Percentiles rank a stretch among this genome's conserved stretches.
Evolutionary conservation across 2,329 filamentous ascomycete species (phyloP).

Genomic region (Colletotrichum spaethianum): DNA sequence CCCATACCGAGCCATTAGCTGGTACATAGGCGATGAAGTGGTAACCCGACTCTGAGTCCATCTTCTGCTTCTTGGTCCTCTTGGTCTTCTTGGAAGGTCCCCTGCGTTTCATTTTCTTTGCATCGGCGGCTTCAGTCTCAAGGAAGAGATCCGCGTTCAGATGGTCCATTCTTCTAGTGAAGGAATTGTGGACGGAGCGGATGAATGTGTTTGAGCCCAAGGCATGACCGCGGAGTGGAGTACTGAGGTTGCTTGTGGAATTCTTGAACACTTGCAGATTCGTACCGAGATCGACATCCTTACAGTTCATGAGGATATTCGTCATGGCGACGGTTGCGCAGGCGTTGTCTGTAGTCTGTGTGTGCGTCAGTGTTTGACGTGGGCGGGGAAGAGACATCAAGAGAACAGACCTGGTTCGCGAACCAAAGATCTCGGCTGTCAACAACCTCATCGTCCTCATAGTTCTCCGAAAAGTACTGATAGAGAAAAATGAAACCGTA

Average conservation of each 20-base stretch:
- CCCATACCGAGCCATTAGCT: slow-evolving; percentile 82
- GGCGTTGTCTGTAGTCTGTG: slow-evolving; percentile 82
- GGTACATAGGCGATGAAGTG: slow-evolving; percentile 95
- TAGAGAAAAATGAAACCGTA: slow-evolving; percentile 93
- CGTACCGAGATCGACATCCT: slow-evolving; percentile 76
- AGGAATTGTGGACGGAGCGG: slow-evolving; percentile 88
- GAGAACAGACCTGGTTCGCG: slow-evolving; percentile 80
- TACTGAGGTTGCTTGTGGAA: slow-evolving; percentile 76
- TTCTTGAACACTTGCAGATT: slow-evolving; percentile 80
- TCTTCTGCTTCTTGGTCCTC: slow-evolving; percentile 56
- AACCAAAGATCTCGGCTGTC: slow-evolving; percentile 84
- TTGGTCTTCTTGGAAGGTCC: slow-evolving; percentile 56
- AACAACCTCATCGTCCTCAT: slow-evolving; percentile 63
- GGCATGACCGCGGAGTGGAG: slow-evolving; percentile 81
- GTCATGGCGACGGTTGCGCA: slow-evolving; percentile 94
- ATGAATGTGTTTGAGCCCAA: slow-evolving; percentile 84
- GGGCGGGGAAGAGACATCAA: neutral
- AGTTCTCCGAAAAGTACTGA: slow-evolving; percentile 72
- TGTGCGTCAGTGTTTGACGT: neutral
- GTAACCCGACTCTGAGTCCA: slow-evolving; percentile 74
- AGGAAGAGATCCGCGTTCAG: slow-evolving; percentile 79
- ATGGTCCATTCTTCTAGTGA: slow-evolving; percentile 84
- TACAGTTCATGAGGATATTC: slow-evolving; percentile 92
- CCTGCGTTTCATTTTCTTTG: slow-evolving; percentile 53
- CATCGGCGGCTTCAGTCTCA: slow-evolving; percentile 66